Percentiles rank a stretch among this genome's conserved stretches.
Conservation (phyloP, 768 basidiomycete species). For the Clavaria fumosa region DNA sequence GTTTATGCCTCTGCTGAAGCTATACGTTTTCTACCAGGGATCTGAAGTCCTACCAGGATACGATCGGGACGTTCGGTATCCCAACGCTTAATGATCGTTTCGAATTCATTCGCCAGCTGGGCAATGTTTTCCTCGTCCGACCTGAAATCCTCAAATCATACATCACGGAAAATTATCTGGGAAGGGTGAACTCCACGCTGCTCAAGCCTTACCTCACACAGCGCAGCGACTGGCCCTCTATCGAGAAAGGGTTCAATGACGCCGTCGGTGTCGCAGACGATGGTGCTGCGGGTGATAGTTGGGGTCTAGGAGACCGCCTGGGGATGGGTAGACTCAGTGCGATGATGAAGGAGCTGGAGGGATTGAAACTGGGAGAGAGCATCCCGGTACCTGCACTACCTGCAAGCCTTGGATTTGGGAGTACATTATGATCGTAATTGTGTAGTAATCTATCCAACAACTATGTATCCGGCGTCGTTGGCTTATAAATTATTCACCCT, state of each 20-base stretch:
- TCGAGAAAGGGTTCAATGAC: conserved; percentile 69
- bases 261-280: conserved; percentile 25
- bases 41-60: conserved; percentile 91
- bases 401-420: conserved; percentile 31
- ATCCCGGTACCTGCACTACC: conserved; percentile 40
- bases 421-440: no score
- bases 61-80: conserved; percentile 66
- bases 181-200: conserved; percentile 74
- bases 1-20: no score
- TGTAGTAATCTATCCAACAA: no score
- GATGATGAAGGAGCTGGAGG: conserved; percentile 82
- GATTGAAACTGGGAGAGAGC: conserved; percentile 43
- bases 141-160: conserved; percentile 93
- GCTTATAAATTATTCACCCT: conserved; percentile 45
- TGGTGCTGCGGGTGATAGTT: conserved; percentile 25
- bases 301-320: conserved; percentile 49
- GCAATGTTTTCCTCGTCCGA: conserved; percentile 91
- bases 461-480: conserved; percentile 4
- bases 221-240: conserved; percentile 81
- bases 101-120: conserved; percentile 94
- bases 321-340: conserved; percentile 52
- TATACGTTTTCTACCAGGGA: no score
- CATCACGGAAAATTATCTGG: conserved; percentile 87
- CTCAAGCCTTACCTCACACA: conserved; percentile 84
- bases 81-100: conserved; percentile 84